These are phyloP conservation scores for Arthrobotrys sinensis DNA, from an alignment of 2,329 filamentous ascomycete genomes.

Conservation along the genomic window DNA sequence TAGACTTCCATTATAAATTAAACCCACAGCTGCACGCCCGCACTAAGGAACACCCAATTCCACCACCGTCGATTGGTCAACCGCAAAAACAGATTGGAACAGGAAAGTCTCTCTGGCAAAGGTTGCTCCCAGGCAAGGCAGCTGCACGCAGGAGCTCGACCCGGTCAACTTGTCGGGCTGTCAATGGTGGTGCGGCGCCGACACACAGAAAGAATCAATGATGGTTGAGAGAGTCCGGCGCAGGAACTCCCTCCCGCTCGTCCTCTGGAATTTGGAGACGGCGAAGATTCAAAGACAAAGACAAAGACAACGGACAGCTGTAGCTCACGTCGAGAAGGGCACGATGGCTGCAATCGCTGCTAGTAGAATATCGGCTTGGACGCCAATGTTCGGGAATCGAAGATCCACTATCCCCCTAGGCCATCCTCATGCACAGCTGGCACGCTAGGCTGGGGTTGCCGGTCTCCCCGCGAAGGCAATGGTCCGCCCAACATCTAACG, in stretches of 20 bases:
- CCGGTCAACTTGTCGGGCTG: conserved; percentile 11
- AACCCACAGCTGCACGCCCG: conserved; percentile 11
- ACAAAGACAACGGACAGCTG: not conserved
- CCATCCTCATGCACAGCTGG: conserved; percentile 6
- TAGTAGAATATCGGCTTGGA: conserved; percentile 27
- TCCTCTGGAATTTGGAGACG: not conserved
- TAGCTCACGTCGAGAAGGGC: conserved; percentile 2
- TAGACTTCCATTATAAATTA: conserved; percentile 28
- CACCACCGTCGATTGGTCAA: conserved; percentile 30
- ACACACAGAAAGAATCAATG: conserved; percentile 15
- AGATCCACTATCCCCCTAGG: conserved; percentile 25
- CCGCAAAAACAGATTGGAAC: conserved; percentile 33
- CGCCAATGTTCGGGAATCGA: conserved; percentile 53
- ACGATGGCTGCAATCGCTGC: not conserved
- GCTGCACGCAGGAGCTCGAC: conserved; percentile 41
- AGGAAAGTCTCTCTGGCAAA: conserved; percentile 24
- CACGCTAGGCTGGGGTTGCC: conserved; percentile 42
- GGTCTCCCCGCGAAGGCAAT: conserved; percentile 43
- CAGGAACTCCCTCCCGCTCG: conserved; percentile 9
- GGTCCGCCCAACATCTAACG: conserved; percentile 33
- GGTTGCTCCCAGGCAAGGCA: conserved; percentile 17
- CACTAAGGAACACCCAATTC: conserved; percentile 12
- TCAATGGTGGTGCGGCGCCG: conserved; percentile 16
- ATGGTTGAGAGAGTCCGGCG: not conserved
- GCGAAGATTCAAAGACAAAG: not conserved